These are phyloP conservation scores for Vicia villosa DNA, from an alignment of 306 rosid species.

Conservation along the genomic window DNA sequence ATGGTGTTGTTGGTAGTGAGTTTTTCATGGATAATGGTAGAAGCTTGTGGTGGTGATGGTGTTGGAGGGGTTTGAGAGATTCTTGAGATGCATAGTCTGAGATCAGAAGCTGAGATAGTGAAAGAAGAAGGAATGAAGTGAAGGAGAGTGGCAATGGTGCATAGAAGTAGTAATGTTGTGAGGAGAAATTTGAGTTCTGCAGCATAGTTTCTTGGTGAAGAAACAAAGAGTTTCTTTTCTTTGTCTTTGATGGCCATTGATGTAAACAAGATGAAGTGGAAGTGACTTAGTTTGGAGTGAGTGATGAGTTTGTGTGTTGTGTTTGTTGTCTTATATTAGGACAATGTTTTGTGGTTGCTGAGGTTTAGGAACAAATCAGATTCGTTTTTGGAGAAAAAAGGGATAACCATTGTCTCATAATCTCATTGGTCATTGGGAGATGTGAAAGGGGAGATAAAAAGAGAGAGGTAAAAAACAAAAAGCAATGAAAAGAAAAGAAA, in stretches of 20 bases:
- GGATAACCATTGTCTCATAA: background rate
- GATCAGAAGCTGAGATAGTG: slow-evolving; percentile 76
- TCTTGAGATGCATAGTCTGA: slow-evolving; percentile 67
- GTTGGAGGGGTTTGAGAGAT: slow-evolving; percentile 30
- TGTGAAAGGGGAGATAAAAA: background rate
- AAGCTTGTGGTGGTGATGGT: slow-evolving; percentile 10
- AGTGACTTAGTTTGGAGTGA: background rate
- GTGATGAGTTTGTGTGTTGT: slow-evolving; percentile 8
- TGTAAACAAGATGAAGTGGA: background rate
- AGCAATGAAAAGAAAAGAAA: background rate
- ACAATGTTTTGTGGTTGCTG: background rate
- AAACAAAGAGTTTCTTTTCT: slow-evolving; percentile 56
- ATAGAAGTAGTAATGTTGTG: slow-evolving; percentile 58
- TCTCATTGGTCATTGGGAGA: background rate
- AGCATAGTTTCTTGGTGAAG: slow-evolving; percentile 45
- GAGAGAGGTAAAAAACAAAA: background rate
- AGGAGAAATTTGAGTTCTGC: slow-evolving; percentile 71
- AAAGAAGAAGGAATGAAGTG: slow-evolving; percentile 83
- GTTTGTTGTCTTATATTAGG: slow-evolving; percentile 1
- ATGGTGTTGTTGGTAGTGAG: slow-evolving; percentile 42
- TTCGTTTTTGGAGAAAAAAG: slow-evolving; percentile 1
- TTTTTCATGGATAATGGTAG: slow-evolving; percentile 31
- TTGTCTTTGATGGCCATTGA: slow-evolving; percentile 46
- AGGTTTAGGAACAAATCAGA: background rate
- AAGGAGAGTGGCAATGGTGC: slow-evolving; percentile 66